Base-by-base conservation (phyloP, 140 eudicot species). In the Stevia rebaudiana region DNA sequence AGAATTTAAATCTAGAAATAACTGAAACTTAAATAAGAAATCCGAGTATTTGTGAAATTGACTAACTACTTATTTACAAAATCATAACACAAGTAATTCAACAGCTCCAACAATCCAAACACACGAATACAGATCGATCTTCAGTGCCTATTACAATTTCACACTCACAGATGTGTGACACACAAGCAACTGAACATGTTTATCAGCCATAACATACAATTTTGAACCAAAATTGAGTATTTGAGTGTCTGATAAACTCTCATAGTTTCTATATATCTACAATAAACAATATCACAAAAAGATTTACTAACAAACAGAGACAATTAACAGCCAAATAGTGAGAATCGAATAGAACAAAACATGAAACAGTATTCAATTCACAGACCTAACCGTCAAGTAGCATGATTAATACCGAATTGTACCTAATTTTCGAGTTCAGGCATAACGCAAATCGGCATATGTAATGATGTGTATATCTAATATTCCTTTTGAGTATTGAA, bases 401-500 rank as follows among this genome's bases (percentile, higher is more conserved):
- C 47, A 44, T 63, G 11, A 71, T 35, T 11, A 65, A 40, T 46
- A 6, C 16, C 67, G 33, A 44, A 65, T 33, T 25, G 35, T 65
- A 54, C 73, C 73, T 47, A 60, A 31, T 9, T 9, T 35, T 16
- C 13, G 12, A 31, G 44, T 55, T 15, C 33, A 41, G 44, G 54
- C 56, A 13, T 31, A 69, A 31, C 40, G 2, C 11, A 28, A 56
- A 63, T 25, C 7, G 16, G 71, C 9, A 16, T 42, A 21, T 63
- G 62, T 70, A 21, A 31, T 65, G 31, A 31, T 63, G 62, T 70
- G n/a, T 46, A 66, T 18, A 8, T 37, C 0, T 43, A 21, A 39
- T 52, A 39, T 19, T 50, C 44, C 25, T 64, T 42, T 31, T 64
- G 67, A n/a, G 33, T 64, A 30, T 31, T 64, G 67, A n/a, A 43